phyloP scores from a whole-genome alignment of 2,329 filamentous ascomycete genomes.

The Cryphonectria naterciae region DNA sequence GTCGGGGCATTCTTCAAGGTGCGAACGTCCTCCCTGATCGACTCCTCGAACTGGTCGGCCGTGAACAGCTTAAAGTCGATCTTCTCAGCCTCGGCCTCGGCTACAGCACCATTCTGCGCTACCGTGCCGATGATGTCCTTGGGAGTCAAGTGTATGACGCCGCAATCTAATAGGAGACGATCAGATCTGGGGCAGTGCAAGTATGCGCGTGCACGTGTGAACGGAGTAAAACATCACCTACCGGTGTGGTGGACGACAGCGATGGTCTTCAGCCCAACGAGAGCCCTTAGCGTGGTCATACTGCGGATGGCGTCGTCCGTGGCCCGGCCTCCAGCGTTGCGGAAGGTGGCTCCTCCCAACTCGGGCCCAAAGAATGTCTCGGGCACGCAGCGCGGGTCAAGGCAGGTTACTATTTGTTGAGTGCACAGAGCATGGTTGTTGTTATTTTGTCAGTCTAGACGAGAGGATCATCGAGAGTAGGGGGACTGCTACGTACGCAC shows the following conservation, averaged over 20 bases:
- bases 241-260: conserved; percentile 23
- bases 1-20: conserved; percentile 9
- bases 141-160: conserved; percentile 11
- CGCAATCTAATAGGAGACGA: conserved; percentile 12
- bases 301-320: conserved; percentile 24
- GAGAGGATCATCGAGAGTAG: background rate
- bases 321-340: conserved; percentile 23
- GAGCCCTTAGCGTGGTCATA: conserved; percentile 6
- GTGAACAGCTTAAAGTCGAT: conserved; percentile 21
- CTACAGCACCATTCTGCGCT: background rate
- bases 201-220: too few species aligned
- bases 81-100: conserved; percentile 13
- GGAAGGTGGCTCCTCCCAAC: conserved; percentile 17
- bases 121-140: conserved; percentile 13
- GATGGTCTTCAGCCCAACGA: conserved; percentile 18
- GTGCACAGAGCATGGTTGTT: background rate
- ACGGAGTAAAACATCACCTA: background rate
- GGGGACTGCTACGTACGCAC: conserved; percentile 1
- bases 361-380: conserved; percentile 24
- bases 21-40: conserved; percentile 23
- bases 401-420: conserved; percentile 16
- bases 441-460: background rate
- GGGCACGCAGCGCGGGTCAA: conserved; percentile 25
- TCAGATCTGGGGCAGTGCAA: background rate
- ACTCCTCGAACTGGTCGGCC: conserved; percentile 11